These are phyloP conservation scores for Pontederia paniculata DNA, from an alignment of 176 grass and related monocot species.

Conservation along the genomic window DNA sequence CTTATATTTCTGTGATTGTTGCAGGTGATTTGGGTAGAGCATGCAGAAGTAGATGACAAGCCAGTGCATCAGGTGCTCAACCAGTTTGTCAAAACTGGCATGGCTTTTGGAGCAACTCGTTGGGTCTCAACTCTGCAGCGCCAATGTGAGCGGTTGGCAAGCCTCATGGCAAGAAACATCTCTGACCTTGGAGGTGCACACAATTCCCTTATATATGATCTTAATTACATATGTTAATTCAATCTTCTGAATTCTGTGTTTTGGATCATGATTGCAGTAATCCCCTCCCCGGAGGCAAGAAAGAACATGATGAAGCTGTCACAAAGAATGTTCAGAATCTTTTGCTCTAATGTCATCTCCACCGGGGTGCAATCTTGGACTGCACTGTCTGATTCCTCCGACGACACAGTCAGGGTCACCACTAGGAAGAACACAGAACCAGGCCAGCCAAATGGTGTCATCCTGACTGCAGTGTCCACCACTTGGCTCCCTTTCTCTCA, in stretches of 20 bases:
- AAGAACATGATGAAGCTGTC: conserved; percentile 97
- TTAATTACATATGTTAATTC: not conserved
- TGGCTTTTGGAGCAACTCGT: conserved; percentile 63
- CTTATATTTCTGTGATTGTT: not conserved
- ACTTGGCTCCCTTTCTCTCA: conserved; percentile 82
- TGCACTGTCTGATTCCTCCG: conserved; percentile 51
- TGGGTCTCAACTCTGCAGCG: conserved; percentile 84
- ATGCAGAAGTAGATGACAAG: conserved; percentile 78
- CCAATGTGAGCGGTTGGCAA: conserved; percentile 84
- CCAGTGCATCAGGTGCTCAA: conserved; percentile 57
- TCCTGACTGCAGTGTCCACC: conserved; percentile 81
- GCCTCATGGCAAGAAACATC: conserved; percentile 81
- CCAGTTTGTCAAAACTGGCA: conserved; percentile 42
- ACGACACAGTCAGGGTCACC: conserved; percentile 66
- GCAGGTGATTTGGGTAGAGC: conserved; percentile 90
- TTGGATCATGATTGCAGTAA: conserved; percentile 21
- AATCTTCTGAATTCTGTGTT: not conserved
- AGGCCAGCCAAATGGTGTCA: conserved; percentile 83
- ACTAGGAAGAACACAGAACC: conserved; percentile 73
- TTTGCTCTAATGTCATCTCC: conserved; percentile 60
- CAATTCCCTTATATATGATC: not conserved
- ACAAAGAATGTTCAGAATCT: conserved; percentile 69
- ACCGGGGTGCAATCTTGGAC: conserved; percentile 78
- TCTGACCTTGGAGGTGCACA: conserved; percentile 66
- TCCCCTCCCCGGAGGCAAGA: conserved; percentile 68